Conservation (phyloP, 805 yeast genomes). For the Metschnikowia matae region DNA sequence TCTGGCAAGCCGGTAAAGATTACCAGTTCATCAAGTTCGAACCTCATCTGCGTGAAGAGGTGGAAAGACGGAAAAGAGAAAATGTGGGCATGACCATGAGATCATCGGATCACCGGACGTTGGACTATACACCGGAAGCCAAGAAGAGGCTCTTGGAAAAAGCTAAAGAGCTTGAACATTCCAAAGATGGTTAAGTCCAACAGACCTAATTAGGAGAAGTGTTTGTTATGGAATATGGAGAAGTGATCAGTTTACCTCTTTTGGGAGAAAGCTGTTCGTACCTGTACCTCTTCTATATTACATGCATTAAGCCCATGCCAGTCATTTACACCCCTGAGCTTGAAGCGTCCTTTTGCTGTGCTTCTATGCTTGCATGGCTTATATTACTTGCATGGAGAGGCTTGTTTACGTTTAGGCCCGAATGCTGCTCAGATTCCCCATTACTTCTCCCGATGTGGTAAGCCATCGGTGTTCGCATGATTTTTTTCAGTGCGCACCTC, state of each 20-base stretch:
- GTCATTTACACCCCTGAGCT: neutral
- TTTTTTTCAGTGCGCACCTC: neutral
- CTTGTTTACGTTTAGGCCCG: neutral
- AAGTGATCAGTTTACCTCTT: neutral
- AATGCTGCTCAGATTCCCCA: neutral
- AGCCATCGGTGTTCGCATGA: slow-evolving; percentile 1
- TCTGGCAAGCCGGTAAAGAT: slow-evolving; percentile 35
- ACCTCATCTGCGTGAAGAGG: slow-evolving; percentile 37
- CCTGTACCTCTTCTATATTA: neutral
- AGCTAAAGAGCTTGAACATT: slow-evolving; percentile 1
- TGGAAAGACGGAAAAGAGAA: slow-evolving; percentile 34
- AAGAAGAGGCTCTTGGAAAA: slow-evolving; percentile 26
- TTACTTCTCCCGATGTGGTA: slow-evolving; percentile 1
- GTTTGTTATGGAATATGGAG: neutral
- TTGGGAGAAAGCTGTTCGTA: neutral
- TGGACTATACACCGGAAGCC: slow-evolving; percentile 43
- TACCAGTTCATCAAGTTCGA: slow-evolving; percentile 37
- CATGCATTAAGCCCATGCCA: neutral
- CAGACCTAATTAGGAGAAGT: neutral
- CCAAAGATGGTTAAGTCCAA: neutral
- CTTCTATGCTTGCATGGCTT: neutral
- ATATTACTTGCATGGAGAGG: neutral
- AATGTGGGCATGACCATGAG: slow-evolving; percentile 27
- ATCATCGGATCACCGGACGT: slow-evolving; percentile 32
- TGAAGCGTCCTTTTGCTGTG: neutral